Evolutionary conservation across 176 grass and related monocot species (phyloP), one percentile per base, ranked within the genome.

Genomic region (Pontederia paniculata): DNA sequence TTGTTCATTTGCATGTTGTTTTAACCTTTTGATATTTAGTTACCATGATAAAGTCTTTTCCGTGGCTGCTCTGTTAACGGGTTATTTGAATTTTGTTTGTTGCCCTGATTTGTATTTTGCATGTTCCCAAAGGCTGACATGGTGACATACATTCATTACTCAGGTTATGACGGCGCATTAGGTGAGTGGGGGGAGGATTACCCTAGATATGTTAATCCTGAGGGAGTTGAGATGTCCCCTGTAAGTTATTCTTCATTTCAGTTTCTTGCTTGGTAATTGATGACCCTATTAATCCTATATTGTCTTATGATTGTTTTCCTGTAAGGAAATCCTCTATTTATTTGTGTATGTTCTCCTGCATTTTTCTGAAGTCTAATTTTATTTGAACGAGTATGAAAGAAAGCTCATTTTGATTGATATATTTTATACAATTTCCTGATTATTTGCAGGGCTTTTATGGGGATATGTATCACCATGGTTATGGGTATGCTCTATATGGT

Each of bases 401-500:
- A 42, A 18, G 20, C 17, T 37, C 28, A 37, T 37, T 37, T 37
- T 5, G 28, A 37, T 37, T 37, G 7, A 37, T 6, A 37, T 37
- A 63, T 15, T 17, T 63, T 10, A 46, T 4, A 18, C 9, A 8
- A 10, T 25, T 18, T 46, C 20, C 21, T 69, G 15, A 15, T 48
- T 11, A 14, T 12, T 23, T 70, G 53, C 81, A 88, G 84, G 89
- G 77, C 61, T 68, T 65, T 67, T 88, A 94, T 68, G 77, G 83
- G 59, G 88, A 94, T 51, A 69, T 81, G 70, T 87, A 83, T 55
- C 60, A 63, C 19, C 60, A 20, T 23, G 60, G 55, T 14, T 87
- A 79, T 69, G 71, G 77, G 48, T 88, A 94, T 81, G 68, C 80
- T 43, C 72, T 72, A 16, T 88, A 84, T 56, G 55, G 79, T 52